Evolutionary conservation across 352 stramenopile species (phyloP).

Genomic region (Pythium pectinolyticum): DNA sequence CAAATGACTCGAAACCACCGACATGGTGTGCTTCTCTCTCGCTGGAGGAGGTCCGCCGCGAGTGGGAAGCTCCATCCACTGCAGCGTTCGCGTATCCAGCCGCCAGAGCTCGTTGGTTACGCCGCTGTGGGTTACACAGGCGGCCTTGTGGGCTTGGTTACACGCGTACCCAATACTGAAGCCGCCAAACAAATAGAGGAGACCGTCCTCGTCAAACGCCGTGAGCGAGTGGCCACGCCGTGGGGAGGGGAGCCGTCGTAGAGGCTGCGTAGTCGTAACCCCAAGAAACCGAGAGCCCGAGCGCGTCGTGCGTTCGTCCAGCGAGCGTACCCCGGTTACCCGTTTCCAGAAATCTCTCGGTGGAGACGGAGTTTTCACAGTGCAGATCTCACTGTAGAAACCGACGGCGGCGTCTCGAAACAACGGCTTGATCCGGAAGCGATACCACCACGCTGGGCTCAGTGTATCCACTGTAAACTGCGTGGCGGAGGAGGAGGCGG

Average conservation of each 20-base stretch:
- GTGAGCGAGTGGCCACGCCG: slow-evolving; percentile 64
- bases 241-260: slow-evolving; percentile 45
- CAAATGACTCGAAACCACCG: slow-evolving; percentile 42
- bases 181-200: slow-evolving; percentile 68
- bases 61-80: slow-evolving; percentile 47
- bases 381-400: slow-evolving; percentile 36
- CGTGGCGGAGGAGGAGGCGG: slow-evolving; percentile 7
- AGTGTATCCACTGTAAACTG: slow-evolving; percentile 35
- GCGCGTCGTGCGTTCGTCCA: slow-evolving; percentile 36
- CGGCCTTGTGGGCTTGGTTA: slow-evolving; percentile 43
- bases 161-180: slow-evolving; percentile 58
- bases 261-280: slow-evolving; percentile 27
- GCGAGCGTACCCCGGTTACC: slow-evolving; percentile 27
- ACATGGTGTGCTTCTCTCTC: slow-evolving; percentile 64
- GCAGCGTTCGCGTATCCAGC: slow-evolving; percentile 49
- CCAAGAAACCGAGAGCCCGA: slow-evolving; percentile 37
- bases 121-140: slow-evolving; percentile 35
- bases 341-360: slow-evolving; percentile 46
- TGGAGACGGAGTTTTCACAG: slow-evolving; percentile 34
- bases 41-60: slow-evolving; percentile 26
- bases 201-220: slow-evolving; percentile 39
- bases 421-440: slow-evolving; percentile 54
- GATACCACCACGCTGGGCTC: slow-evolving; percentile 37
- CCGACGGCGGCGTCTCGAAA: slow-evolving; percentile 37
- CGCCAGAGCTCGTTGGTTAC: slow-evolving; percentile 77